phyloP scores from a whole-genome alignment of 306 rosid genomes.

The Crataegus laevigata region DNA sequence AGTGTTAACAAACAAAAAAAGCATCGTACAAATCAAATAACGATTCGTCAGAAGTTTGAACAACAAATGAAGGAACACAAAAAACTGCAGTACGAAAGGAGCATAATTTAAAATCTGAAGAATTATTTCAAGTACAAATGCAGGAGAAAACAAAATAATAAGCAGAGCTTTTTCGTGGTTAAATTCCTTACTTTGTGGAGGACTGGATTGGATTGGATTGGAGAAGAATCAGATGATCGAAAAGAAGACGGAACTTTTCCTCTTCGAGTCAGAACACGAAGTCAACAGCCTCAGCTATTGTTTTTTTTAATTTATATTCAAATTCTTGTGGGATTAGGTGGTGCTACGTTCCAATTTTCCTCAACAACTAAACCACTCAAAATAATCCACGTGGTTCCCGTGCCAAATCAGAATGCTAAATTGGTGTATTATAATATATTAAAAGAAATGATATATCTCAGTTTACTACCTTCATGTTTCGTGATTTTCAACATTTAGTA shows the following conservation, averaged over 20 bases:
- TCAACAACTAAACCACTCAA: not conserved
- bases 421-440: too few species aligned
- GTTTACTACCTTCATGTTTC: too few species aligned
- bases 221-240: conserved; percentile 12
- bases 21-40: not conserved
- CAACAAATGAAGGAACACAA: not conserved
- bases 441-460: too few species aligned
- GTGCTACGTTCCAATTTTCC: not conserved
- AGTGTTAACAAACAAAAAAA: not conserved
- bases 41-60: not conserved
- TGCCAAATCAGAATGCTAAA: not conserved
- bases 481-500: too few species aligned
- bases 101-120: not conserved
- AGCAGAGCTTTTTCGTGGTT: conserved; percentile 8
- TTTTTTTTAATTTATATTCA: not conserved
- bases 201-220: not conserved
- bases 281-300: not conserved
- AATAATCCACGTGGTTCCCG: not conserved
- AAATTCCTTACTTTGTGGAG: conserved; percentile 40
- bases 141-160: conserved; percentile 18
- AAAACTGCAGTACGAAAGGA: not conserved
- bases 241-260: not conserved
- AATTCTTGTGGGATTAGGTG: not conserved
- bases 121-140: not conserved
- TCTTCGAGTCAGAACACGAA: not conserved